phyloP scores from a whole-genome alignment of 202 grass and related monocot species.

The Panicum virgatum region DNA sequence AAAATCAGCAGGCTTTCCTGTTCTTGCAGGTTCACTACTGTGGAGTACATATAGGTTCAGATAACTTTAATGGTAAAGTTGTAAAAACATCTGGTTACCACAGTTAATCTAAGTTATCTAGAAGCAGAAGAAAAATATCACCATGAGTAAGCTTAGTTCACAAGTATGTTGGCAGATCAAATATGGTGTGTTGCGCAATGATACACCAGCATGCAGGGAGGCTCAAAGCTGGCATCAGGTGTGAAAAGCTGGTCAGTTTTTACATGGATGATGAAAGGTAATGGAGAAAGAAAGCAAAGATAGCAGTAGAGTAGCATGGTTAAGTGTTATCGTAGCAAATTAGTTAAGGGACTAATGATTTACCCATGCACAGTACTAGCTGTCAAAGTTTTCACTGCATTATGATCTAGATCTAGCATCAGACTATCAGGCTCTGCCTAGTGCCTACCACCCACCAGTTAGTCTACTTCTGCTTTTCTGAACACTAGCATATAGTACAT shows the following conservation, averaged over 20 bases:
- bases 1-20: conserved; percentile 28
- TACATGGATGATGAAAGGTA: conserved; percentile 38
- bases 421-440: conserved; percentile 28
- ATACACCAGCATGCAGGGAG: conserved; percentile 35
- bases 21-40: conserved; percentile 27
- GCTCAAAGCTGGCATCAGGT: conserved; percentile 38
- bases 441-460: conserved; percentile 22
- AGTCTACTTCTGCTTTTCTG: conserved; percentile 29
- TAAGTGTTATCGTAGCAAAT: conserved; percentile 18
- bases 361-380: conserved; percentile 26
- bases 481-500: not conserved
- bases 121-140: not conserved
- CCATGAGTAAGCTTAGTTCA: conserved; percentile 33
- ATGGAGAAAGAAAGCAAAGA: conserved; percentile 22
- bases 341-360: conserved; percentile 36
- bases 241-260: conserved; percentile 53
- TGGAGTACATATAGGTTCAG: not conserved
- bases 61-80: conserved; percentile 34
- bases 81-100: conserved; percentile 30
- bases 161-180: conserved; percentile 37
- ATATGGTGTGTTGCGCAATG: conserved; percentile 39
- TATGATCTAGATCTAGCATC: conserved; percentile 47
- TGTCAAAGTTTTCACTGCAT: conserved; percentile 37
- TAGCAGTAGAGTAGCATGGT: conserved; percentile 3
- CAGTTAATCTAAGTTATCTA: conserved; percentile 35